A percentile compares a stretch with the other conserved stretches of the same genome.
These are phyloP conservation scores for Chlorella sp. DNA, from an alignment of 139 green algal species.

Conservation along the genomic window DNA sequence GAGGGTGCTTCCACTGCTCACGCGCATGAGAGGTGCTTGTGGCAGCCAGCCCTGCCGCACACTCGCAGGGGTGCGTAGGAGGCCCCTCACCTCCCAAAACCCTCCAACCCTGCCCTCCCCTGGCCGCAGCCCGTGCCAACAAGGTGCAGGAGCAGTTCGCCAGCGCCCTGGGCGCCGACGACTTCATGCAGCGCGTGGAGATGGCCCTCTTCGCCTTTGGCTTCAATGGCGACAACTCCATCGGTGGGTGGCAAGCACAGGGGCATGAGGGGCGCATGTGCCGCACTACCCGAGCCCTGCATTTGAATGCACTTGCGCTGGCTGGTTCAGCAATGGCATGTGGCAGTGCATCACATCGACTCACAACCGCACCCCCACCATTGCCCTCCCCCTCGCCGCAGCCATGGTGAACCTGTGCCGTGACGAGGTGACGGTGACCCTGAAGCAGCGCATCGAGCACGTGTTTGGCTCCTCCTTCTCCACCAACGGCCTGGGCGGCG, in stretches of 20 bases:
- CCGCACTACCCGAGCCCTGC: background rate
- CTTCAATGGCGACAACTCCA: conserved; percentile 59
- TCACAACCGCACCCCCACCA: background rate
- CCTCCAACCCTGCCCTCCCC: background rate
- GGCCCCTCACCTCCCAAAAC: background rate
- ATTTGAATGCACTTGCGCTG: too few species aligned
- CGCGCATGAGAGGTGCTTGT: too few species aligned
- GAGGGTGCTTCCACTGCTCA: too few species aligned
- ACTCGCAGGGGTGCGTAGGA: too few species aligned
- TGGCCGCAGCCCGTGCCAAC: background rate
- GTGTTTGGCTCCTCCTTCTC: conserved; percentile 86
- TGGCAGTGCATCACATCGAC: too few species aligned
- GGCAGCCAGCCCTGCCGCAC: too few species aligned
- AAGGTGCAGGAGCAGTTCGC: conserved; percentile 54
- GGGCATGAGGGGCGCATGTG: background rate
- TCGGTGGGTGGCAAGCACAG: background rate
- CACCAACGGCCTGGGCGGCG: conserved; percentile 83
- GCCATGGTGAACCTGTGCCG: conserved; percentile 74
- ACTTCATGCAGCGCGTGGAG: conserved; percentile 82
- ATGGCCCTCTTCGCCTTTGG: conserved; percentile 70
- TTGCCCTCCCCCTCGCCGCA: background rate
- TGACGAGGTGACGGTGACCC: conserved; percentile 81
- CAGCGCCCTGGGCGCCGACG: conserved; percentile 70
- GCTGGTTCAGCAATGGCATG: too few species aligned
- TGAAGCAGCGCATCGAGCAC: conserved; percentile 79